Base-by-base conservation (phyloP, 2,329 filamentous ascomycete species). In the Achaetomium macrosporum region DNA sequence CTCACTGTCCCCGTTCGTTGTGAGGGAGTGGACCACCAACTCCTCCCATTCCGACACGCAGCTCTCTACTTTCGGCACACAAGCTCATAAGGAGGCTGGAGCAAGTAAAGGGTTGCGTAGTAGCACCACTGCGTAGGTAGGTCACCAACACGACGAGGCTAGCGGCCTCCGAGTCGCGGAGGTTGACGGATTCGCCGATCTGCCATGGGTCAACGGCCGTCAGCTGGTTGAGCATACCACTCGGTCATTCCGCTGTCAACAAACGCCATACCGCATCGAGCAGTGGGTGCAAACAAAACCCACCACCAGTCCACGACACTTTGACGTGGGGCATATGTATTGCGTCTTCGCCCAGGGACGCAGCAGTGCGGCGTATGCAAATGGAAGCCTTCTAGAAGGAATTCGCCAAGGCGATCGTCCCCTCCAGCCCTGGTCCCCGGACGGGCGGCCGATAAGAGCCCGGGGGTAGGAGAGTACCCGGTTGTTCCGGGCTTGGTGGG, bases 351-450 rank as follows among this genome's bases (percentile, higher is more conserved):
- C 7, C 25, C 25, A 7, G 46, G 19, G 25, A 46, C 30, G 53
- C 43, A 56, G 51, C 50, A 53, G 50, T 37, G 47, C 42, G 43
- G 50, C 48, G 48, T 51, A 55, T 58, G 56, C 54, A 7, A 25
- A 51, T 53, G 31, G 54, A 59, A 57, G 51, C 15, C 47, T 57
- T 60, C 56, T 53, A 47, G 54, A 59, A 57, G 55, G 41, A 50
- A 40, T 48, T 53, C 48, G 45, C 49, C 46, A 45, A 55, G 51
- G 2, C 12, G 36, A 42, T 25, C 25, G 25, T n/a, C 25, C 25
- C 25, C 25, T 25, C 25, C 4, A 4, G 25, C 25, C 25, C 25
- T 25, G 25, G 25, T 25, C 25, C 25, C 25, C 4, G 25, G 25
- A 25, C 25, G 25, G 25, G 25, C 25, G 25, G 25, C 4, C 7